These are phyloP conservation scores for Debaryomyces maramus DNA, from an alignment of 805 yeast species.

Conservation along the genomic window DNA sequence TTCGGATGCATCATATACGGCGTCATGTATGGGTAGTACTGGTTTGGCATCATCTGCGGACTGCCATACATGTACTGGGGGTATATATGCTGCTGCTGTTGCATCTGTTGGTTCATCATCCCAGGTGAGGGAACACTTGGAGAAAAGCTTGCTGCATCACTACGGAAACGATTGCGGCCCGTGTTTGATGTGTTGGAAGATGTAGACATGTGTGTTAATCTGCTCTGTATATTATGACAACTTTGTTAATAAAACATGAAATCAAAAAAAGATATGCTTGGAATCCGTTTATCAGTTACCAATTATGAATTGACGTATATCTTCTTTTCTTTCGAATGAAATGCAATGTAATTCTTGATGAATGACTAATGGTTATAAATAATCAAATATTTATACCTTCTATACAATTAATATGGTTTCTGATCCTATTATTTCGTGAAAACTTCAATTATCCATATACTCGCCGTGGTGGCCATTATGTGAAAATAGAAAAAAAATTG, in stretches of 20 bases:
- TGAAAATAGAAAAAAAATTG: constrained; percentile 9
- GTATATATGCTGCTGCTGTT: constrained; percentile 15
- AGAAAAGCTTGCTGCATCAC: constrained; percentile 38
- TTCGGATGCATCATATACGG: constrained; percentile 11
- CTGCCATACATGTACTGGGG: constrained; percentile 15
- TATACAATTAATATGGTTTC: background rate
- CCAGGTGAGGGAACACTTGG: constrained; percentile 25
- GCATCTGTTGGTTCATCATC: constrained; percentile 9
- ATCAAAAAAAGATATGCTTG: constrained; percentile 1
- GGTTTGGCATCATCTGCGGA: constrained; percentile 13
- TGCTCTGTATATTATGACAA: background rate
- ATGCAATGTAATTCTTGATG: constrained; percentile 1
- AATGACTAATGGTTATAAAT: background rate
- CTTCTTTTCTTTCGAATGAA: background rate
- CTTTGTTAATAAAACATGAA: constrained; percentile 5
- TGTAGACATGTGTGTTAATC: constrained; percentile 15
- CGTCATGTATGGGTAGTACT: constrained; percentile 12
- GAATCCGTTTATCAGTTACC: constrained; percentile 1
- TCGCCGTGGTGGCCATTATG: constrained; percentile 10
- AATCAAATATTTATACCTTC: background rate
- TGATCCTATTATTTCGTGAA: background rate
- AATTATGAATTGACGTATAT: background rate
- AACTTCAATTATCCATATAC: constrained; percentile 1
- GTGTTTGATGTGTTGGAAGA: constrained; percentile 26
- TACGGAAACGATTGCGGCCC: constrained; percentile 39